A percentile compares a stretch with the other conserved stretches of the same genome.
phyloP scores from a whole-genome alignment of 2,329 filamentous ascomycete species.

The Tolypocladium paradoxum region DNA sequence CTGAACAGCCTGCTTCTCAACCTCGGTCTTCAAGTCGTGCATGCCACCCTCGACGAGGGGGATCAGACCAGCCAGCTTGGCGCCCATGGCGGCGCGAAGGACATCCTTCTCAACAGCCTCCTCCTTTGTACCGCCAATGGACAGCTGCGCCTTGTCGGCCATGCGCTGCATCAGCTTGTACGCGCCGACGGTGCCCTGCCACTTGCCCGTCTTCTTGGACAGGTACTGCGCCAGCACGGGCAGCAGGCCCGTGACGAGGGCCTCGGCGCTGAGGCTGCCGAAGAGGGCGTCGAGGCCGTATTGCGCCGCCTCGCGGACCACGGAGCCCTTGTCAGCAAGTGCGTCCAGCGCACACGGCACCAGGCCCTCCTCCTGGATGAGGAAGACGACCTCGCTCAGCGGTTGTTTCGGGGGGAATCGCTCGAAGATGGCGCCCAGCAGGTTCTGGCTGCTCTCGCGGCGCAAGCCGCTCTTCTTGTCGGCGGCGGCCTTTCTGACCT shows the following conservation, averaged over 20 bases:
- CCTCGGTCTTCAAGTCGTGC: slow-evolving; percentile 90
- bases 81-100: slow-evolving; percentile 82
- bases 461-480: slow-evolving; percentile 88
- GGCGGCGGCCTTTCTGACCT: slow-evolving; percentile 61
- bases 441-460: slow-evolving; percentile 88
- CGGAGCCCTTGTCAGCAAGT: slow-evolving; percentile 77
- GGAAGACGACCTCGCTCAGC: slow-evolving; percentile 68
- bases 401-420: slow-evolving; percentile 69
- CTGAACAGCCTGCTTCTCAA: slow-evolving; percentile 78
- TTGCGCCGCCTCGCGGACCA: slow-evolving; percentile 83
- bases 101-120: slow-evolving; percentile 82
- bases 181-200: slow-evolving; percentile 89
- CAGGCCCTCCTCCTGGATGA: slow-evolving; percentile 69
- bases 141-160: slow-evolving; percentile 88
- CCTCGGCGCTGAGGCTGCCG: slow-evolving; percentile 66
- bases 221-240: slow-evolving; percentile 69
- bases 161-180: slow-evolving; percentile 80
- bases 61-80: slow-evolving; percentile 75
- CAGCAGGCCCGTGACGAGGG: slow-evolving; percentile 71
- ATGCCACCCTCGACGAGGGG: slow-evolving; percentile 86
- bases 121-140: slow-evolving; percentile 66
- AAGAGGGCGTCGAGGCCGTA: slow-evolving; percentile 91
- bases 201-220: slow-evolving; percentile 78
- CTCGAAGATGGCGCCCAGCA: slow-evolving; percentile 88
- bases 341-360: slow-evolving; percentile 68